Evolutionary conservation across 495 filamentous ascomycete species (phyloP).

Genomic region (Astrothelium macrocarpum): DNA sequence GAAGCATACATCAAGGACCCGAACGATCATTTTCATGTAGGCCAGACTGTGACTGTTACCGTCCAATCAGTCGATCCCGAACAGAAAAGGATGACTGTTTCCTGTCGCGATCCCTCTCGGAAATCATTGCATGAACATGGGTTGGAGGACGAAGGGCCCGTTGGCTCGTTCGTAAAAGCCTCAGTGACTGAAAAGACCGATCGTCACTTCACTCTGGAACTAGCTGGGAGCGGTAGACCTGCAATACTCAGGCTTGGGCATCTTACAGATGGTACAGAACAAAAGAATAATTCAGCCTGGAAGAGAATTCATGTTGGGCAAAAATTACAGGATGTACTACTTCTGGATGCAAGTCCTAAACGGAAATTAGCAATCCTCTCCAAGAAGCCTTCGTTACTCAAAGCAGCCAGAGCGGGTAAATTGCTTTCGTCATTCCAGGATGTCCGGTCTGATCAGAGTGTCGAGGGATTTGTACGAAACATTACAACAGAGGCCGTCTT

Average conservation of each 20-base stretch:
- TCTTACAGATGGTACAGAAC: slow-evolving; percentile 67
- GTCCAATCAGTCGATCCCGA: slow-evolving; percentile 67
- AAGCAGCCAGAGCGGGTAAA: slow-evolving; percentile 54
- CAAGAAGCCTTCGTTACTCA: slow-evolving; percentile 70
- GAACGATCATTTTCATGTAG: slow-evolving; percentile 73
- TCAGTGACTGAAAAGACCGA: slow-evolving; percentile 77
- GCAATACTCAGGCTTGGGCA: slow-evolving; percentile 67
- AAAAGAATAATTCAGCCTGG: slow-evolving; percentile 62
- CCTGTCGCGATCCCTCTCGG: slow-evolving; percentile 77
- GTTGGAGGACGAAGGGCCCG: slow-evolving; percentile 57
- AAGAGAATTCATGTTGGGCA: slow-evolving; percentile 76
- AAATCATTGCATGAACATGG: slow-evolving; percentile 64
- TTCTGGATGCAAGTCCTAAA: slow-evolving; percentile 66
- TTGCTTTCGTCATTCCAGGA: slow-evolving; percentile 60
- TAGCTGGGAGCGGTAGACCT: slow-evolving; percentile 59
- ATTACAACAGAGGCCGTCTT: slow-evolving; percentile 70
- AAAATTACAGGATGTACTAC: slow-evolving; percentile 67
- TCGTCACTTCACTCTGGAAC: slow-evolving; percentile 66
- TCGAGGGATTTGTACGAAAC: slow-evolving; percentile 77
- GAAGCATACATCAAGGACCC: slow-evolving; percentile 89
- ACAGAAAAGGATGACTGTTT: slow-evolving; percentile 65
- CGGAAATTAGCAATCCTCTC: slow-evolving; percentile 64
- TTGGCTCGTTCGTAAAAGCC: slow-evolving; percentile 63
- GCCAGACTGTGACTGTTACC: slow-evolving; percentile 84
- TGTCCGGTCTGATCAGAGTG: slow-evolving; percentile 53